Evolutionary conservation across 148 eudicot species (phyloP), one percentile per base, ranked within the genome.

Genomic region (Spergularia bocconei): DNA sequence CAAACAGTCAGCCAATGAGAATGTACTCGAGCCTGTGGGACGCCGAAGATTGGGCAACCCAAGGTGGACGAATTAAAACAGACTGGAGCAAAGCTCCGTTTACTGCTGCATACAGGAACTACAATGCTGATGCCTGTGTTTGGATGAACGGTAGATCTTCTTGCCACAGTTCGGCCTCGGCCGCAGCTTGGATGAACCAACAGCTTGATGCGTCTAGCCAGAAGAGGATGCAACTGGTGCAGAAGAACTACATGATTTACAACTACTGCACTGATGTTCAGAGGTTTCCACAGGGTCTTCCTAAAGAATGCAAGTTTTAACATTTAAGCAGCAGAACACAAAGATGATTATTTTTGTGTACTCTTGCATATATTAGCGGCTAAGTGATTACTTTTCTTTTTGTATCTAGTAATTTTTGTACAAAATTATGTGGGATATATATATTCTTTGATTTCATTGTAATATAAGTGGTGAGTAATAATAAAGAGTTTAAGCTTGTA

Each of bases 261-360:
- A 84, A 86, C 47, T 86, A 86, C 66, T 86, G 86, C 74, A 50
- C 83, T 54, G 86, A 83, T 69, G 13, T 5, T 50, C 44, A 63
- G 55, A 86, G 89, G 83, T 86, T 83, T 48, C 82, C 89, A 65
- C 83, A 83, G n/a, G 89, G 86, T 11, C 54, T 79, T 63, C 83
- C 89, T 20, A 38, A 67, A 7, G 89, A 86, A 69, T 83, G 89
- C 78, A 76, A 69, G 60, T 10, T 20, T 13, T 47, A 50, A 6
- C 6, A 9, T 38, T 12, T 1, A 44, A 44, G 5, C 36, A 2
- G 36, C 4, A 16, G 23, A 5, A 65, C 11, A 2, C 13, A 23
- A 61, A 60, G 33, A 60, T 60, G 33, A 23, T 56, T 14, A 4
- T 7, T 57, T n/a, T 57, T 57, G 17, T 2, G 14, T 13, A 21